These are phyloP conservation scores for Zymoseptoria tritici DNA, from an alignment of 2,329 filamentous ascomycete species.

Conservation along the genomic window DNA sequence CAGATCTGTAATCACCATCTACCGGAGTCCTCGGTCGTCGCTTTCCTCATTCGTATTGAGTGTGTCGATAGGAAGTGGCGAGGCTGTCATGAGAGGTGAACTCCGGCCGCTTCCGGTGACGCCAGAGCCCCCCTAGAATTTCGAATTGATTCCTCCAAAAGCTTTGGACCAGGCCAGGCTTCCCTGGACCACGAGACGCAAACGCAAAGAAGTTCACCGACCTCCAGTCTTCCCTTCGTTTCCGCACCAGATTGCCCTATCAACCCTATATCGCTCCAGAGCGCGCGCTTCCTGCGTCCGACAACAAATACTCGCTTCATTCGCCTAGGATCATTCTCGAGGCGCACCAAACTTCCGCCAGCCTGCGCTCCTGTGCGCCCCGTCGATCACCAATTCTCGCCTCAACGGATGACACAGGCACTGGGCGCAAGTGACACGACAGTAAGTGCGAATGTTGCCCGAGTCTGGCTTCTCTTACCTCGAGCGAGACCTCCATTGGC, in stretches of 20 bases:
- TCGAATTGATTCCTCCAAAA: too few relatives aligned
- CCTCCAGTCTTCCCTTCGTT: neutral
- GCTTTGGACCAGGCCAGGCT: too few relatives aligned
- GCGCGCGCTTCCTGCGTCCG: neutral
- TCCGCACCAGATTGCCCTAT: neutral
- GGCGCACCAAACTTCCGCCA: neutral
- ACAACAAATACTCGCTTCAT: neutral
- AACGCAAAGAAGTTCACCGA: neutral
- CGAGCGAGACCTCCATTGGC: slow-evolving; percentile 7
- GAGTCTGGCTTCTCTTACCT: neutral
- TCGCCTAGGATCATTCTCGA: neutral
- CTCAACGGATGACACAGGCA: neutral
- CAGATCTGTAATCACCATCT: neutral
- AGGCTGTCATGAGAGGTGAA: neutral
- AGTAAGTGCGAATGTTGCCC: neutral
- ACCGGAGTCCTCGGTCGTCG: neutral
- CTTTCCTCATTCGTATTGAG: neutral
- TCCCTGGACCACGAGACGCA: neutral
- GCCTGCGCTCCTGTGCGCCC: neutral
- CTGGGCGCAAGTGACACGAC: neutral
- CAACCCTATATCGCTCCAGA: neutral
- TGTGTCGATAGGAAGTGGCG: neutral
- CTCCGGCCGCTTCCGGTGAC: too few relatives aligned
- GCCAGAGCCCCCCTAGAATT: too few relatives aligned
- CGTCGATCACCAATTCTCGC: neutral